These are phyloP conservation scores for Nymphaea thermarum DNA, from an alignment of 164 flowering plant genomes.

Conservation along the genomic window DNA sequence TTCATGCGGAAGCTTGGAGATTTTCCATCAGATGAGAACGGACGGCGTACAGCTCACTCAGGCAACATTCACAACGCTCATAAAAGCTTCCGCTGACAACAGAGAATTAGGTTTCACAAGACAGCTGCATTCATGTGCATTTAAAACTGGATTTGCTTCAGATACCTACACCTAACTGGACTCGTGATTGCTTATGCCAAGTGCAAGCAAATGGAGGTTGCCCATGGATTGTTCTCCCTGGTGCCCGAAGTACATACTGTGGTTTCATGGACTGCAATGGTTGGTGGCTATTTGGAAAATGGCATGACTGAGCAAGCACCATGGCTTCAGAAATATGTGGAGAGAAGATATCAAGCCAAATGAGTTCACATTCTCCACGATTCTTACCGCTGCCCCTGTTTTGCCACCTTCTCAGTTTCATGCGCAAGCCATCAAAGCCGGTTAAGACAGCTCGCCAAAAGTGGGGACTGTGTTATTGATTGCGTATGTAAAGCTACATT, in stretches of 20 bases:
- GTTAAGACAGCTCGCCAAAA: slow-evolving; percentile 36
- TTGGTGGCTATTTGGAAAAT: slow-evolving; percentile 60
- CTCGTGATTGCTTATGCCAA: slow-evolving; percentile 62
- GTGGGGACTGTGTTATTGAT: slow-evolving; percentile 82
- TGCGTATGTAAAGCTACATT: slow-evolving; percentile 52
- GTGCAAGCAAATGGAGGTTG: slow-evolving; percentile 47
- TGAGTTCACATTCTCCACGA: slow-evolving; percentile 62
- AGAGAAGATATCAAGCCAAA: slow-evolving; percentile 60
- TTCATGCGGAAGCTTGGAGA: slow-evolving; percentile 41
- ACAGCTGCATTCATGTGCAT: slow-evolving; percentile 55
- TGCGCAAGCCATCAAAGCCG: slow-evolving; percentile 57
- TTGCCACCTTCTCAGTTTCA: slow-evolving; percentile 59
- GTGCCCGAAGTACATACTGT: slow-evolving; percentile 42
- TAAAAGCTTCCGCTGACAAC: slow-evolving; percentile 48
- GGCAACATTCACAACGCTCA: slow-evolving; percentile 27
- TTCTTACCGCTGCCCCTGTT: slow-evolving; percentile 49
- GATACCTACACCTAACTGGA: slow-evolving; percentile 42
- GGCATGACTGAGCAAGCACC: slow-evolving; percentile 32
- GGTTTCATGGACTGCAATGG: slow-evolving; percentile 89
- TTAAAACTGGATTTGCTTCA: slow-evolving; percentile 35
- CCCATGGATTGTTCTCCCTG: slow-evolving; percentile 35
- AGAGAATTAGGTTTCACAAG: slow-evolving; percentile 41
- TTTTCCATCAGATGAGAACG: slow-evolving; percentile 48
- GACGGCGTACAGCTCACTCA: slow-evolving; percentile 36
- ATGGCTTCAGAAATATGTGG: slow-evolving; percentile 50